Evolutionary conservation across 2,329 filamentous ascomycete species (phyloP).

Genomic region (Septoria linicola): DNA sequence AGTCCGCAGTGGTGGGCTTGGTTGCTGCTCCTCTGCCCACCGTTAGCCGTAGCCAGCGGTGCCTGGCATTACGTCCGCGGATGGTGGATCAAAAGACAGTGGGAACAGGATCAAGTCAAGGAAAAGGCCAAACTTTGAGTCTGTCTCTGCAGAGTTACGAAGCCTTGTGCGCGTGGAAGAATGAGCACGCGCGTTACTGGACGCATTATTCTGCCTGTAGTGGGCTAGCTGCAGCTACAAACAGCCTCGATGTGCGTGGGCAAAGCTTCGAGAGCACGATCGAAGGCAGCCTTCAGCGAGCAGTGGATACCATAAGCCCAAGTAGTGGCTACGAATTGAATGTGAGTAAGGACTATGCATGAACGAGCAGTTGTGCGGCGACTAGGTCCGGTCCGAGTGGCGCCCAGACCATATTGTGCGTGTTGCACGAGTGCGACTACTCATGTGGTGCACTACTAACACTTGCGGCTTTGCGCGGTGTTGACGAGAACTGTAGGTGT

Average conservation of each 20-base stretch:
- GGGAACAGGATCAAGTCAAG: constrained; percentile 60
- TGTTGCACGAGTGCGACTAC: not conserved
- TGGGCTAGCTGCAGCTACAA: not conserved
- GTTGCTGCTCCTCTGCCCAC: constrained; percentile 66
- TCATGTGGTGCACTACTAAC: too few species aligned
- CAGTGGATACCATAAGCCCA: too few species aligned
- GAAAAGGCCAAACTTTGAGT: constrained; percentile 60
- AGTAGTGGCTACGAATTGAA: not conserved
- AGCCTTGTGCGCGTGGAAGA: not conserved
- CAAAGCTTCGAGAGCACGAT: constrained; percentile 2
- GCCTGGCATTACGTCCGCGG: constrained; percentile 73
- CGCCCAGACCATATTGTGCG: not conserved
- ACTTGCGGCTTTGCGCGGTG: too few species aligned
- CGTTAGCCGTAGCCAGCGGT: constrained; percentile 67
- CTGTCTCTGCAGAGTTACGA: not conserved
- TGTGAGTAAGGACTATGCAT: constrained; percentile 5
- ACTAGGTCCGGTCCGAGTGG: not conserved
- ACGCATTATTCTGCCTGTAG: not conserved
- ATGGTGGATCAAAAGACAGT: constrained; percentile 65
- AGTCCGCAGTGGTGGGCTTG: constrained; percentile 86
- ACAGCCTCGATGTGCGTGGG: not conserved
- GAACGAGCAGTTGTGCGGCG: not conserved
- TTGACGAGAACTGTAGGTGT: too few species aligned
- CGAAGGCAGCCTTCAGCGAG: not conserved
- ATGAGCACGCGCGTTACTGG: not conserved